Percentiles rank a stretch among this genome's conserved stretches.
These are phyloP conservation scores for Peronospora farinosa DNA, from an alignment of 352 stramenopile genomes.

Conservation along the genomic window DNA sequence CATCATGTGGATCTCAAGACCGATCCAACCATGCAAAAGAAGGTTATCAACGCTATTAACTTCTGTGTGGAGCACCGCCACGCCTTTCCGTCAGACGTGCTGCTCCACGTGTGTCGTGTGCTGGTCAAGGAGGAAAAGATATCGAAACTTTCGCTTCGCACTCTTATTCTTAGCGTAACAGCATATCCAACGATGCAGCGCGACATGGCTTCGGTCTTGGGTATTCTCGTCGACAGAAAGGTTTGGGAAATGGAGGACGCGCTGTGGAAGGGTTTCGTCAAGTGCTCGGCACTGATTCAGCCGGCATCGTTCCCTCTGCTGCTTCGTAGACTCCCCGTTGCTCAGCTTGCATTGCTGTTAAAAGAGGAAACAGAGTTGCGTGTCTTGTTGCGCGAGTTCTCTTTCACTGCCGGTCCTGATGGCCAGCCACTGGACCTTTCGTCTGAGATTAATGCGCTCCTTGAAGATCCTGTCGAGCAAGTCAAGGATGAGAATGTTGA, in stretches of 20 bases:
- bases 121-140: slow-evolving; percentile 54
- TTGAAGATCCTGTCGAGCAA: slow-evolving; percentile 24
- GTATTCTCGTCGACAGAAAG: slow-evolving; percentile 40
- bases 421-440: slow-evolving; percentile 29
- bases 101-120: slow-evolving; percentile 60
- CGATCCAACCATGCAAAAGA: slow-evolving; percentile 68
- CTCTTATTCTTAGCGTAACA: slow-evolving; percentile 73
- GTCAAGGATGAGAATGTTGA: slow-evolving; percentile 13
- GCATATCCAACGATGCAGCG: slow-evolving; percentile 58
- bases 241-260: slow-evolving; percentile 74
- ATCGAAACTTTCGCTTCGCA: slow-evolving; percentile 64
- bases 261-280: slow-evolving; percentile 77
- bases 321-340: slow-evolving; percentile 43
- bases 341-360: slow-evolving; percentile 43
- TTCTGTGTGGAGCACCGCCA: slow-evolving; percentile 75
- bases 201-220: slow-evolving; percentile 54
- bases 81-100: slow-evolving; percentile 68
- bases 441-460: slow-evolving; percentile 25
- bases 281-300: slow-evolving; percentile 66
- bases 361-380: slow-evolving; percentile 58
- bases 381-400: slow-evolving; percentile 39
- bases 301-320: slow-evolving; percentile 65
- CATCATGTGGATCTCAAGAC: slow-evolving; percentile 71
- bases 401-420: slow-evolving; percentile 28
- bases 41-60: slow-evolving; percentile 69